Percentiles rank a stretch among this genome's conserved stretches.
These are phyloP conservation scores for Ramaria rubella DNA, from an alignment of 768 basidiomycete genomes.

Conservation along the genomic window DNA sequence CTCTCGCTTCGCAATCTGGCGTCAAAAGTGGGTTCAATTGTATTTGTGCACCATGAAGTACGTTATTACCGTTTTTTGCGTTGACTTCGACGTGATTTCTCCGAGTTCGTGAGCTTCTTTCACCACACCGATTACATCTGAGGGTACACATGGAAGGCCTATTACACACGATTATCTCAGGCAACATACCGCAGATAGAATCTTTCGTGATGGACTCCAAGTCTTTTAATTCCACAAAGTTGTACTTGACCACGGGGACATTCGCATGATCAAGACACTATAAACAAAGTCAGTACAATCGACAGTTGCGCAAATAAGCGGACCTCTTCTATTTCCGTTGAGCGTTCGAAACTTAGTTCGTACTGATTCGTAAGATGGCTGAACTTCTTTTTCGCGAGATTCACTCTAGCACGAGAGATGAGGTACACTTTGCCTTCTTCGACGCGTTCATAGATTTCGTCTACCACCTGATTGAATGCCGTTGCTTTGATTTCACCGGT, in stretches of 20 bases:
- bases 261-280: slow-evolving; percentile 76
- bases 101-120: slow-evolving; percentile 66
- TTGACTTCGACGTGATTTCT: slow-evolving; percentile 70
- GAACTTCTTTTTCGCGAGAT: slow-evolving; percentile 96
- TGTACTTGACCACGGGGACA: slow-evolving; percentile 79
- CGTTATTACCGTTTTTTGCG: slow-evolving; percentile 54
- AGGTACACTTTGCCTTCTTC: slow-evolving; percentile 92
- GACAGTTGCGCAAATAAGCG: slow-evolving; percentile 16
- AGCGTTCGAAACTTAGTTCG: slow-evolving; percentile 79
- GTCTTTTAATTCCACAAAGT: slow-evolving; percentile 60
- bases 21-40: not conserved
- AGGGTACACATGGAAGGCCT: not conserved
- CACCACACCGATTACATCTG: slow-evolving; percentile 85
- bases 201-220: slow-evolving; percentile 69
- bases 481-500: slow-evolving; percentile 88
- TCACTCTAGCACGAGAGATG: slow-evolving; percentile 84
- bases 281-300: not conserved
- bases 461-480: slow-evolving; percentile 81
- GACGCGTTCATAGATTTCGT: slow-evolving; percentile 75
- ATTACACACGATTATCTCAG: not conserved
- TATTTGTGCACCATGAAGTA: not conserved
- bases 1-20: slow-evolving; percentile 82
- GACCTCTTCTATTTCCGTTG: slow-evolving; percentile 83
- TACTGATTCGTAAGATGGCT: slow-evolving; percentile 87
- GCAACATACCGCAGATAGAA: slow-evolving; percentile 63